These are phyloP conservation scores for Fomitopsis betulina DNA, from an alignment of 1,284 basidiomycete genomes.

Conservation along the genomic window DNA sequence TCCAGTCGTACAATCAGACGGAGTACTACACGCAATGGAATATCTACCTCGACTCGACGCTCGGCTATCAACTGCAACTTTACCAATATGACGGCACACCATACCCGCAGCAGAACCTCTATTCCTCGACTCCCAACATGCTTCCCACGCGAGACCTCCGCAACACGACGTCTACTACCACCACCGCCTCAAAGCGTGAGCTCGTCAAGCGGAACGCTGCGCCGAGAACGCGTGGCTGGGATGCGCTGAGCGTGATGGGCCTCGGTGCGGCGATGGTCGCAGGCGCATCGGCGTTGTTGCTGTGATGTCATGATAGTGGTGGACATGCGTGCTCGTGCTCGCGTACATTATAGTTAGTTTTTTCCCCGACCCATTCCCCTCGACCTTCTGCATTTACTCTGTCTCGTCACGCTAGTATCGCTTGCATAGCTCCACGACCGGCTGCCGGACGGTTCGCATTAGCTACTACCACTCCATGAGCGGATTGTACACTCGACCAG, in stretches of 20 bases:
- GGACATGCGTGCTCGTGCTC: neutral
- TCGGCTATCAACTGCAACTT: conserved; percentile 61
- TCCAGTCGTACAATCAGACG: conserved; percentile 75
- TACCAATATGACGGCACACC: conserved; percentile 63
- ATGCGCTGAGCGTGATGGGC: conserved; percentile 8
- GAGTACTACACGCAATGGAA: conserved; percentile 53
- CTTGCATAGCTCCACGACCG: conserved; percentile 1
- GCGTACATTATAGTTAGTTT: neutral
- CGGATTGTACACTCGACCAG: conserved; percentile 1
- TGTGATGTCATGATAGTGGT: conserved; percentile 3
- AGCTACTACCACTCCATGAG: neutral
- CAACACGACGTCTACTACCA: conserved; percentile 33
- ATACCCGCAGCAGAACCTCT: conserved; percentile 53
- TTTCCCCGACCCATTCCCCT: neutral
- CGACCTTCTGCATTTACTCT: neutral
- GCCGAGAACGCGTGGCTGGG: conserved; percentile 14
- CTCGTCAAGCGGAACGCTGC: conserved; percentile 9
- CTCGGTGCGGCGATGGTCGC: conserved; percentile 11
- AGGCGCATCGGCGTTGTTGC: conserved; percentile 14
- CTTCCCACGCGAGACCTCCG: conserved; percentile 51
- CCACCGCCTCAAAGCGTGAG: conserved; percentile 3
- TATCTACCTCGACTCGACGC: conserved; percentile 51
- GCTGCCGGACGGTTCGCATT: conserved; percentile 6
- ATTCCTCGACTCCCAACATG: conserved; percentile 62
- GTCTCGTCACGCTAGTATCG: conserved; percentile 1